These are phyloP conservation scores for Fabrea salina DNA, from an alignment of 169 alveolate species.

Conservation along the genomic window DNA sequence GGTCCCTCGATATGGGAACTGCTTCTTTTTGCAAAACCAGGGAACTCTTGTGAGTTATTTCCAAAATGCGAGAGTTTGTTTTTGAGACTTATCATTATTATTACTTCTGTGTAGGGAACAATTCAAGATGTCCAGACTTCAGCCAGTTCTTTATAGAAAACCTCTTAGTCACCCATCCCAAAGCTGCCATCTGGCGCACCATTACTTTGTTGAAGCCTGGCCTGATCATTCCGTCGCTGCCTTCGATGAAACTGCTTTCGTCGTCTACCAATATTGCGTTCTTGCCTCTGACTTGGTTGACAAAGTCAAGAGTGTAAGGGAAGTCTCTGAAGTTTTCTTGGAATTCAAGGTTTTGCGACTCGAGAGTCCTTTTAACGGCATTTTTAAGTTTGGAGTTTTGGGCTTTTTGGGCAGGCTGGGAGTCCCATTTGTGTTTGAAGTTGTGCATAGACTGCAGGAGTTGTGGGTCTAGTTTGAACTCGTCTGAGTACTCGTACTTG, in stretches of 20 bases:
- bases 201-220: constrained; percentile 8
- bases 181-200: not conserved
- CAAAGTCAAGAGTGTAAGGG: constrained; percentile 19
- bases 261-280: not conserved
- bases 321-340: not conserved
- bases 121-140: too few species aligned
- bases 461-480: not conserved
- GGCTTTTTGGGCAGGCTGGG: not conserved
- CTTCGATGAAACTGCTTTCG: constrained; percentile 13
- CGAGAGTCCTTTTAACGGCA: not conserved
- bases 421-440: not conserved
- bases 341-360: not conserved
- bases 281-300: not conserved
- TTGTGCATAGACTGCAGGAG: not conserved
- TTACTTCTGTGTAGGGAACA: too few species aligned
- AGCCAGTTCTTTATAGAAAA: not conserved
- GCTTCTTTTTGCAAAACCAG: too few species aligned
- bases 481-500: not conserved
- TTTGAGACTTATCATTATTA: too few species aligned
- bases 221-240: not conserved
- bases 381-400: not conserved
- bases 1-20: too few species aligned
- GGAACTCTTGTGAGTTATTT: too few species aligned
- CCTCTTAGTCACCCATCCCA: constrained; percentile 2
- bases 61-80: too few species aligned